Conservation (phyloP, 805 yeast species). For the Pichia scutulata region DNA sequence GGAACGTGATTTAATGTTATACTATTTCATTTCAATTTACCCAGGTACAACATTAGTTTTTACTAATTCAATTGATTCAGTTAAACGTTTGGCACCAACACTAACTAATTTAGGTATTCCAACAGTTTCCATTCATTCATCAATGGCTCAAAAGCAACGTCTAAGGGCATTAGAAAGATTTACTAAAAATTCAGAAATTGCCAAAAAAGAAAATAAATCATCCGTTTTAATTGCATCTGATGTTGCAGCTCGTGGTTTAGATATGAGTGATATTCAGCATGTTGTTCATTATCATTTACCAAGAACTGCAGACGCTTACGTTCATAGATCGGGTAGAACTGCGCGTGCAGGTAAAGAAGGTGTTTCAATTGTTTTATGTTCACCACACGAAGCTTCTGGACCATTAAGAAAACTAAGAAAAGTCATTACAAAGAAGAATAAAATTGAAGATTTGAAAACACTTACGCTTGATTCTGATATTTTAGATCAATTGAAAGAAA, state of each 20-base stretch:
- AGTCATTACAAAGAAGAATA: conserved; percentile 33
- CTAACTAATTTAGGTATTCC: conserved; percentile 63
- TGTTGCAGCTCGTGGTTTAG: conserved; percentile 97
- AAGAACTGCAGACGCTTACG: conserved; percentile 85
- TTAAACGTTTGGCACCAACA: conserved; percentile 73
- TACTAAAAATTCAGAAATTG: conserved; percentile 35
- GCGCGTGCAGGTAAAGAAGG: conserved; percentile 93
- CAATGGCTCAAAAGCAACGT: conserved; percentile 93
- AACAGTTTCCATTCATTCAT: conserved; percentile 75
- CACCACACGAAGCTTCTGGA: conserved; percentile 90
- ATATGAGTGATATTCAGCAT: conserved; percentile 83
- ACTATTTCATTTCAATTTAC: conserved; percentile 77
- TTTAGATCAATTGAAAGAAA: conserved; percentile 57
- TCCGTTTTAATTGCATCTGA: conserved; percentile 87
- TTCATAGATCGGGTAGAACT: conserved; percentile 97
- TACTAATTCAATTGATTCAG: conserved; percentile 93
- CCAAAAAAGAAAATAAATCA: conserved; percentile 36
- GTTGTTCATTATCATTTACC: conserved; percentile 96
- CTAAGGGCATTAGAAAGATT: conserved; percentile 78
- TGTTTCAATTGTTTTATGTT: conserved; percentile 88
- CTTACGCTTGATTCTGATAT: conserved; percentile 74
- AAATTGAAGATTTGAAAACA: conserved; percentile 47
- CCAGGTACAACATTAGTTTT: conserved; percentile 88
- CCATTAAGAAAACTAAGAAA: conserved; percentile 71
- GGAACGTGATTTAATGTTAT: conserved; percentile 84